These are phyloP conservation scores for Maudiozyma humilis DNA, from an alignment of 1,139 yeast species.

Conservation along the genomic window DNA sequence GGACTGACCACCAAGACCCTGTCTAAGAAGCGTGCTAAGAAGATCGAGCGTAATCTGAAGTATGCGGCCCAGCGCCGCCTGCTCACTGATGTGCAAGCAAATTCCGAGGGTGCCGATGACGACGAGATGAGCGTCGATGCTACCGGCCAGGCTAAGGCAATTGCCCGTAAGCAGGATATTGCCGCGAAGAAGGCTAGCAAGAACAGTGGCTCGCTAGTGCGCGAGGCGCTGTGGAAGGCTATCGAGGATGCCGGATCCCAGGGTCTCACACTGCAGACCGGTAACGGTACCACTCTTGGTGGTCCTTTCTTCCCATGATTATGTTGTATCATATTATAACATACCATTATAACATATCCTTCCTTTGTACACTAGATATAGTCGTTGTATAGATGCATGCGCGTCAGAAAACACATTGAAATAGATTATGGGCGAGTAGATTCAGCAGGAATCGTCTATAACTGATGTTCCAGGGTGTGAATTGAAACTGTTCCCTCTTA, in stretches of 20 bases:
- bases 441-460: too few relatives aligned
- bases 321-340: too few relatives aligned
- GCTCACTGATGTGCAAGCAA: slow-evolving; percentile 41
- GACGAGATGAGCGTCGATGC: slow-evolving; percentile 45
- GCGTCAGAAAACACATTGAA: too few relatives aligned
- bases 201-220: slow-evolving; percentile 42
- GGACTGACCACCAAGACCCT: slow-evolving; percentile 51
- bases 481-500: too few relatives aligned
- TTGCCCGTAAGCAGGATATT: slow-evolving; percentile 22
- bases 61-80: slow-evolving; percentile 54
- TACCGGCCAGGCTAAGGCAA: not conserved
- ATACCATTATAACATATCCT: not conserved
- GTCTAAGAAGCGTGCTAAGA: slow-evolving; percentile 74
- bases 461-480: too few relatives aligned
- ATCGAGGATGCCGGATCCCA: slow-evolving; percentile 46
- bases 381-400: too few relatives aligned
- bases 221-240: slow-evolving; percentile 61
- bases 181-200: slow-evolving; percentile 21
- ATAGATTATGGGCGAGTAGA: too few relatives aligned
- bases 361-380: slow-evolving; percentile 4
- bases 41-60: slow-evolving; percentile 70
- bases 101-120: slow-evolving; percentile 33
- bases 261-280: slow-evolving; percentile 39
- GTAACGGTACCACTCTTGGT: slow-evolving; percentile 81
- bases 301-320: slow-evolving; percentile 39